Evolutionary conservation across 140 eudicot genomes (phyloP), one percentile per base, ranked within the genome.

Genomic region (Ambrosia hybrid): DNA sequence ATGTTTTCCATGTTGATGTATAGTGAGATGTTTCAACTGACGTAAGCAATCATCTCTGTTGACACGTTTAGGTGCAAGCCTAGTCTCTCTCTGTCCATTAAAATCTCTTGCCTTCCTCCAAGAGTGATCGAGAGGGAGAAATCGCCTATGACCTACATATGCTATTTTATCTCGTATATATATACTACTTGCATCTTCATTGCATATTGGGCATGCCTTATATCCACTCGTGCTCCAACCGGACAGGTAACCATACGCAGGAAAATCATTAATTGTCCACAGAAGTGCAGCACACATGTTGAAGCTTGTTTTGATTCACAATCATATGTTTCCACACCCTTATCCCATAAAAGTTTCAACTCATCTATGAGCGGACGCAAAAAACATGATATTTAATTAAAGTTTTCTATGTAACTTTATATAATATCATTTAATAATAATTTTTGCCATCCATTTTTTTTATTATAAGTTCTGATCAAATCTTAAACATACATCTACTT

Each of bases 141-240:
- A 41, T 41, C 46, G 4, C 46, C 46, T 41, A 41, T 41, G 46
- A 41, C 4, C 46, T 41, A 41, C 46, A 41, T 41, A 56, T 56
- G 62, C 62, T 41, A 41, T 41, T 41, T 41, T 41, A 41, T 41
- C 46, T 2, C 46, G 46, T 41, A 41, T 41, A 41, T 2, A 2
- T 41, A 41, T 41, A 6, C 62, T 21, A 1, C 30, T 21, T 21
- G 30, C 30, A 21, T 21, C 30, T 21, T 21, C 30, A 21, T 21
- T 21, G 30, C 30, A 21, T 21, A 21, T 21, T 21, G 30, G 30
- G 1, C 30, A 21, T 21, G 30, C 30, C 30, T 56, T 56, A 26
- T 56, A 56, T 56, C 33, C 62, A 56, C 62, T 56, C 62, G 62
- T 56, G 62, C 4, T 56, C 62, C 62, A 56, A 15, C 62, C 62